phyloP scores from a whole-genome alignment of 257 asterid genomes.

The Schizonepeta tenuifolia region DNA sequence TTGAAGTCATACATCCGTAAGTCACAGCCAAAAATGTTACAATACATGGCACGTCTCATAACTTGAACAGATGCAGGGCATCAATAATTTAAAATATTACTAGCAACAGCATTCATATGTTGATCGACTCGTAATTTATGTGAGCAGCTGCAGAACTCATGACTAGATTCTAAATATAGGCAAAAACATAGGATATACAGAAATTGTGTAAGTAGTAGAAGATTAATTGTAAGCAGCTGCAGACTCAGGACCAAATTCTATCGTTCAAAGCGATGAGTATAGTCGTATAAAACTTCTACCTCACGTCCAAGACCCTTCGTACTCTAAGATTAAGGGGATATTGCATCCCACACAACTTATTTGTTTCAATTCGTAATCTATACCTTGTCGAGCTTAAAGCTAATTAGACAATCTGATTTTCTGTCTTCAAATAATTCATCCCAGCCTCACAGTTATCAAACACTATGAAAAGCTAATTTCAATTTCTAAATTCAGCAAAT shows the following conservation, averaged over 20 bases:
- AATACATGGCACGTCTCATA: not conserved
- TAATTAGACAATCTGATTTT: not conserved
- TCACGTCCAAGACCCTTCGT: not conserved
- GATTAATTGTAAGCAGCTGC: constrained; percentile 7
- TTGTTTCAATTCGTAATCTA: not conserved
- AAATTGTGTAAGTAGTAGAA: not conserved
- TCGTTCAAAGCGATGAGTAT: not conserved
- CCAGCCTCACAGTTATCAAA: not conserved
- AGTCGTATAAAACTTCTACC: not conserved
- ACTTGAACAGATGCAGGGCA: not conserved
- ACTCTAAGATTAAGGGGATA: not conserved
- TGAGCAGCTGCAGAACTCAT: not conserved
- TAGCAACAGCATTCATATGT: not conserved
- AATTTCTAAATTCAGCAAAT: not conserved
- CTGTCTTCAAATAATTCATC: too few relatives aligned
- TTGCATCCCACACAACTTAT: not conserved
- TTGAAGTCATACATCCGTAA: too few relatives aligned
- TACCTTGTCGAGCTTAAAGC: too few relatives aligned
- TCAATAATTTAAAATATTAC: not conserved
- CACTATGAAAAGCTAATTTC: not conserved
- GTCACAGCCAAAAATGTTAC: not conserved
- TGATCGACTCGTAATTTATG: constrained; percentile 3
- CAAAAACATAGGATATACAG: not conserved
- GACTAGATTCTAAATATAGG: not conserved
- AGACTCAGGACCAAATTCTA: constrained; percentile 16